These are phyloP conservation scores for Farysia itapuensis DNA, from an alignment of 1,284 basidiomycete species.

Conservation along the genomic window DNA sequence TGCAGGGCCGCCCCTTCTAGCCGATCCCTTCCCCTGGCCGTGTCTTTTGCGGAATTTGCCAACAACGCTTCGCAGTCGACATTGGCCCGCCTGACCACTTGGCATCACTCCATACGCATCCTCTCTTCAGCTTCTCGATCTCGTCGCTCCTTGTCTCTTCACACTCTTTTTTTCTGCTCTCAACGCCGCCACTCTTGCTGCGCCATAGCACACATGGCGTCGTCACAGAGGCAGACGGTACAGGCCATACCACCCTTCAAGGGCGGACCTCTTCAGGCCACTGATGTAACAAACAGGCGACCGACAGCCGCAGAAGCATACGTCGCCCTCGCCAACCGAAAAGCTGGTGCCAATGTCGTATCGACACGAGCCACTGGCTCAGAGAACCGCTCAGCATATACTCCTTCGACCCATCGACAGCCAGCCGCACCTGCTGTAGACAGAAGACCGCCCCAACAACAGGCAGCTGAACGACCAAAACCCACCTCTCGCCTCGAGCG, in stretches of 20 bases:
- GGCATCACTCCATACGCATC: too few relatives aligned
- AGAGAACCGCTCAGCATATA: conserved; percentile 5
- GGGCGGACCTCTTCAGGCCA: conserved; percentile 26
- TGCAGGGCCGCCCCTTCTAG: too few relatives aligned
- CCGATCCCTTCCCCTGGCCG: too few relatives aligned
- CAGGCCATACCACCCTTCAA: conserved; percentile 42
- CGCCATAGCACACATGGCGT: too few relatives aligned
- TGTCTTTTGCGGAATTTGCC: too few relatives aligned
- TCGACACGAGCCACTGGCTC: conserved; percentile 22
- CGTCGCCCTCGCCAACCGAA: conserved; percentile 26
- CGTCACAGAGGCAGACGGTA: conserved; percentile 21
- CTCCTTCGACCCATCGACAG: conserved; percentile 5
- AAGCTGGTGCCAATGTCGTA: conserved; percentile 29
- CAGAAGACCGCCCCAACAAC: conserved; percentile 17
- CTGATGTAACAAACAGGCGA: conserved; percentile 27
- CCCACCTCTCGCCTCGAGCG: conserved; percentile 51
- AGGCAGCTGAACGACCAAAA: conserved; percentile 18
- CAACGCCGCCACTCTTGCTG: too few relatives aligned
- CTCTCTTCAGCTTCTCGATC: too few relatives aligned
- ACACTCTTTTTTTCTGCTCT: too few relatives aligned
- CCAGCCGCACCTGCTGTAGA: conserved; percentile 21
- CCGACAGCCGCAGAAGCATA: conserved; percentile 31
- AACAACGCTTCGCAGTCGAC: too few relatives aligned
- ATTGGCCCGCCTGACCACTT: too few relatives aligned
- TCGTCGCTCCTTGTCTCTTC: too few relatives aligned